Base-by-base conservation (phyloP, 208 protist species). In the Phytomonas sp. region DNA sequence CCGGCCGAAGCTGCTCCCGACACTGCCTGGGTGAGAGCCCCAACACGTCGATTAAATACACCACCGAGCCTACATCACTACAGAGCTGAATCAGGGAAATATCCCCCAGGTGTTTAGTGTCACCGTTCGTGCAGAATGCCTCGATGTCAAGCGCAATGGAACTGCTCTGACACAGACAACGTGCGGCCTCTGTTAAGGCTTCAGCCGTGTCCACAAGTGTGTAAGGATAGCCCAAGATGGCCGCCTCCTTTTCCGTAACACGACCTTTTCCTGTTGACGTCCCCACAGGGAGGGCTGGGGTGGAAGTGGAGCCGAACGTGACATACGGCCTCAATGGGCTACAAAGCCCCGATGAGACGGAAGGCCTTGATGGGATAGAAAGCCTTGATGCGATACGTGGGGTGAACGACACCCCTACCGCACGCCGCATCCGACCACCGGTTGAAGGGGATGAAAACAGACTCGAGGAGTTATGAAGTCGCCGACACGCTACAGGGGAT, bases 11-110 rank as follows among this genome's bases (percentile, higher is more conserved):
- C 12, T 59, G 70, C 1, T 78, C 67, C 14, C 71, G 63, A 74
- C 90, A 86, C 8, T 69, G 32, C 19, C 61, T 67, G 0, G 73
- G 45, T 0, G 78, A 80, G 0, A 97, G 79, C 4, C 82, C 78
- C n/a, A 94, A 76, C 2, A 94, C 83, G 69, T 97, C 92, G 72
- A 97, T 87, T 1, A 97, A 61, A 64, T 86, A 97, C 2, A 97
- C 90, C 0, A 82, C 78, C 0, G 82, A 77, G 30, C 63, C 71
- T 4, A 75, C 79, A 52, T 88, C 83, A 34, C 77, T 76, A 75
- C 88, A 93, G 0, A 84, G 76, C 67, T 97, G 92, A 4, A 97
- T 75, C 31, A 97, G 82, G 0, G 92, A 97, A 11, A 97, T 76
- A 32, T 72, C 66, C 1, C 92, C 92, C 11, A 97, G 80, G 64